A percentile compares a stretch with the other conserved stretches of the same genome.
phyloP scores from a whole-genome alignment of 768 basidiomycete species.

The Russula earlei region DNA sequence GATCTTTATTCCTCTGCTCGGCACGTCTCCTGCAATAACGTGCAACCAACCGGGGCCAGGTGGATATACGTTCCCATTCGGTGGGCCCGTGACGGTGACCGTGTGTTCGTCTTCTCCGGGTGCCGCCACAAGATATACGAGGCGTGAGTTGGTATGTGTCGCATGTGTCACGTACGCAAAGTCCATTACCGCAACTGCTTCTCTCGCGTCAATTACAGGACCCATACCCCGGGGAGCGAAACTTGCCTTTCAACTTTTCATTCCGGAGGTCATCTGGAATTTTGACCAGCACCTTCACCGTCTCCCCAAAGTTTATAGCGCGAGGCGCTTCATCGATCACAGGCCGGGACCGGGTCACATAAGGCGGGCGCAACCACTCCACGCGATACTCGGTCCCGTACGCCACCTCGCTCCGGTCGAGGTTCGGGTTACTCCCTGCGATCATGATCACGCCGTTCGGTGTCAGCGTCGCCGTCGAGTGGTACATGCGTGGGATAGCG shows the following conservation, averaged over 20 bases:
- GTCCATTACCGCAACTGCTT: slow-evolving; percentile 65
- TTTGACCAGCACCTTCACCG: slow-evolving; percentile 37
- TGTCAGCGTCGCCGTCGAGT: slow-evolving; percentile 74
- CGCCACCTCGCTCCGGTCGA: slow-evolving; percentile 60
- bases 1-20: slow-evolving; percentile 51
- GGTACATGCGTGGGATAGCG: slow-evolving; percentile 65
- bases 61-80: slow-evolving; percentile 56
- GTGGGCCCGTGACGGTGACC: slow-evolving; percentile 56
- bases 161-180: slow-evolving; percentile 75
- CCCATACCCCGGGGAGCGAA: not conserved
- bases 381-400: slow-evolving; percentile 86
- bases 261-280: slow-evolving; percentile 30
- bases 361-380: slow-evolving; percentile 80
- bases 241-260: slow-evolving; percentile 43
- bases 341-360: slow-evolving; percentile 57
- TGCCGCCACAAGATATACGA: slow-evolving; percentile 52
- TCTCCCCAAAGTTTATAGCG: slow-evolving; percentile 38
- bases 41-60: slow-evolving; percentile 77
- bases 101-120: slow-evolving; percentile 35
- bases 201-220: not conserved
- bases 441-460: slow-evolving; percentile 67
- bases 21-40: slow-evolving; percentile 54
- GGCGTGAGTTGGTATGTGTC: slow-evolving; percentile 65
- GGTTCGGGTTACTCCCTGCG: slow-evolving; percentile 76
- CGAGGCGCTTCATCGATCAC: slow-evolving; percentile 26